Percentiles rank a stretch among this genome's conserved stretches.
phyloP scores from a whole-genome alignment of 441 rosid genomes.

The Flueggea neowawraea region DNA sequence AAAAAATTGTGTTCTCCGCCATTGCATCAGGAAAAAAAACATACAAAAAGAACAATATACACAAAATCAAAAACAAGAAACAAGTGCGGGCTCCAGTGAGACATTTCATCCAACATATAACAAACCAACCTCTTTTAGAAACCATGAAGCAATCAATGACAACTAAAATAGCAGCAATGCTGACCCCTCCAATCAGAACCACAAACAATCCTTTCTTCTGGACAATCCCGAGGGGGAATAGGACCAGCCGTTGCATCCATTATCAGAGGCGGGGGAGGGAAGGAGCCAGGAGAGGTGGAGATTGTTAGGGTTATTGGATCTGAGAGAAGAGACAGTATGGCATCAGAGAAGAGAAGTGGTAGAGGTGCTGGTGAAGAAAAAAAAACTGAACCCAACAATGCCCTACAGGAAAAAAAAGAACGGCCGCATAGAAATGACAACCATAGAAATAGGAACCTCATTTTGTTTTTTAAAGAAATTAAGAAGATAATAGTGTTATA shows the following conservation, averaged over 20 bases:
- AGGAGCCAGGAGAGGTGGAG: conserved; percentile 54
- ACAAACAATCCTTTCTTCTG: conserved; percentile 43
- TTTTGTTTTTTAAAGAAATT: no score
- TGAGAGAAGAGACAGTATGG: conserved; percentile 27
- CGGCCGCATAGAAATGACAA: no score
- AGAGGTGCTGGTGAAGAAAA: conserved; percentile 25
- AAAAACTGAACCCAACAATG: no score
- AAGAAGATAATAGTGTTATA: no score
- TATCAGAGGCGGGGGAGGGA: conserved; percentile 27
- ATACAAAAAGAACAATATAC: conserved; percentile 19
- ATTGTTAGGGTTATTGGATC: conserved; percentile 30
- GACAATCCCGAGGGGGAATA: conserved; percentile 21
- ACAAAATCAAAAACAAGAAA: no score
- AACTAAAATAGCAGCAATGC: conserved; percentile 44
- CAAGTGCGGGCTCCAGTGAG: no score
- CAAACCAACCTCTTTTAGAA: conserved; percentile 43
- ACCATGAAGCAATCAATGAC: conserved; percentile 55
- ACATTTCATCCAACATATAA: not conserved
- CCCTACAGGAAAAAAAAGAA: no score
- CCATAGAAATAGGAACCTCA: no score
- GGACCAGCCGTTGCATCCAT: conserved; percentile 73
- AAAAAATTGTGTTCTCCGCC: no score
- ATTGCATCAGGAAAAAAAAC: no score
- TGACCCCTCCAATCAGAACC: conserved; percentile 48
- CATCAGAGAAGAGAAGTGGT: conserved; percentile 26